Evolutionary conservation across 805 yeast genomes (phyloP).

Genomic region (Barnettozyma vustinii): DNA sequence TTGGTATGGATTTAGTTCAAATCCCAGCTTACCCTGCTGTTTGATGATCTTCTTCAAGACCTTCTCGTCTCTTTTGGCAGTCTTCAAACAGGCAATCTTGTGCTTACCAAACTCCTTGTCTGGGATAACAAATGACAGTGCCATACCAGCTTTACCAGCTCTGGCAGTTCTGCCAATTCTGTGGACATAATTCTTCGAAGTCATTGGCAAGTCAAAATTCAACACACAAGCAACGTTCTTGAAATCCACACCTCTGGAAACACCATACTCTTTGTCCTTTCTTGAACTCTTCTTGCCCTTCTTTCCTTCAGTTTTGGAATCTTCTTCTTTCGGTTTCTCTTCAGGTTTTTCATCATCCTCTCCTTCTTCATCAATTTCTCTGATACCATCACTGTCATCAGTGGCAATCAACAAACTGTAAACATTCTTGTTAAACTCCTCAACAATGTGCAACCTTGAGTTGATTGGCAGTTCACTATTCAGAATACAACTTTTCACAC

Average conservation of each 20-base stretch:
- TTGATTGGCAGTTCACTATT: conserved; percentile 91
- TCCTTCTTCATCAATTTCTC: conserved; percentile 43
- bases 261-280: conserved; percentile 80
- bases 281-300: conserved; percentile 30
- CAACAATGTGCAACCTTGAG: conserved; percentile 91
- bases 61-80: conserved; percentile 83
- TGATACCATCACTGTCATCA: conserved; percentile 70
- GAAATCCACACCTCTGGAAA: conserved; percentile 95
- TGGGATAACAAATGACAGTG: conserved; percentile 87
- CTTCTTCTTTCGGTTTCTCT: conserved; percentile 8
- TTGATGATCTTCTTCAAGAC: conserved; percentile 68
- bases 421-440: conserved; percentile 87
- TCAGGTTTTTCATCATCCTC: conserved; percentile 21
- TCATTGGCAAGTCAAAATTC: conserved; percentile 89
- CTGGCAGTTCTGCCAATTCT: conserved; percentile 97
- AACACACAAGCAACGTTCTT: conserved; percentile 93
- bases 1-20: conserved; percentile 77
- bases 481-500: conserved; percentile 79
- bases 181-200: conserved; percentile 86
- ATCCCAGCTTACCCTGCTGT: conserved; percentile 70
- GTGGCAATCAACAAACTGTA: conserved; percentile 90
- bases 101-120: conserved; percentile 83
- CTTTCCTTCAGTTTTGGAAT: conserved; percentile 4
- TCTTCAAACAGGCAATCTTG: conserved; percentile 64
- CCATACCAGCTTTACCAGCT: conserved; percentile 93